Percentiles rank a stretch among this genome's conserved stretches.
phyloP scores from a whole-genome alignment of 2,329 filamentous ascomycete species.

The Thielaviopsis ethacetica region DNA sequence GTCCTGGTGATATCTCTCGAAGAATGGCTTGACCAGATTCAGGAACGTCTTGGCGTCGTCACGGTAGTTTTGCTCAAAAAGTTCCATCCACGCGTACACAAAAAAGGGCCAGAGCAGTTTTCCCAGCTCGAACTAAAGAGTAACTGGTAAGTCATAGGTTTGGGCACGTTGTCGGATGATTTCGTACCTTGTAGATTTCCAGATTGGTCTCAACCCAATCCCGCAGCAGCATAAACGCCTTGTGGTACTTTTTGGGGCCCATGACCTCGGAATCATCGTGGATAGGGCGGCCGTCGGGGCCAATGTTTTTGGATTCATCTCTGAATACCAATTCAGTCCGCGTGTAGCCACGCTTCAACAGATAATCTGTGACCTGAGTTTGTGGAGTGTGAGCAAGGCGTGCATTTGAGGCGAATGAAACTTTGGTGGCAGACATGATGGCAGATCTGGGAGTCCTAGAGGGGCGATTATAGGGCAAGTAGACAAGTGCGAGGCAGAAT shows the following conservation, averaged over 20 bases:
- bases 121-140: conserved; percentile 57
- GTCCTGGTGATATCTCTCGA: conserved; percentile 63
- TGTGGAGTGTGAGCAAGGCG: background rate
- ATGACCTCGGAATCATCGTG: conserved; percentile 45
- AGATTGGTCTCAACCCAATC: conserved; percentile 84
- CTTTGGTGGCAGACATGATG: background rate
- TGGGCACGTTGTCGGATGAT: background rate
- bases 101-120: conserved; percentile 88
- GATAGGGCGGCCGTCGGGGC: conserved; percentile 64
- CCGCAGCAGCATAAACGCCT: conserved; percentile 56
- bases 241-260: conserved; percentile 56
- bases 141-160: conserved; percentile 7
- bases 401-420: background rate
- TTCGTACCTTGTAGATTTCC: conserved; percentile 74
- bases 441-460: background rate
- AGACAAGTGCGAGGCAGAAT: too few relatives aligned
- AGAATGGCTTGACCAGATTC: conserved; percentile 46
- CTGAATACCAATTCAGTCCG: conserved; percentile 84
- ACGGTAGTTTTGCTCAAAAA: conserved; percentile 55
- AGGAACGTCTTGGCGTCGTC: conserved; percentile 63
- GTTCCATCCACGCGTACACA: conserved; percentile 76
- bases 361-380: conserved; percentile 67
- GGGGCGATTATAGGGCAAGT: too few relatives aligned
- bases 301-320: conserved; percentile 72
- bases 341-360: conserved; percentile 88